Evolutionary conservation across 1,284 basidiomycete species (phyloP).

Genomic region (Apiotrichum veenhuisii): DNA sequence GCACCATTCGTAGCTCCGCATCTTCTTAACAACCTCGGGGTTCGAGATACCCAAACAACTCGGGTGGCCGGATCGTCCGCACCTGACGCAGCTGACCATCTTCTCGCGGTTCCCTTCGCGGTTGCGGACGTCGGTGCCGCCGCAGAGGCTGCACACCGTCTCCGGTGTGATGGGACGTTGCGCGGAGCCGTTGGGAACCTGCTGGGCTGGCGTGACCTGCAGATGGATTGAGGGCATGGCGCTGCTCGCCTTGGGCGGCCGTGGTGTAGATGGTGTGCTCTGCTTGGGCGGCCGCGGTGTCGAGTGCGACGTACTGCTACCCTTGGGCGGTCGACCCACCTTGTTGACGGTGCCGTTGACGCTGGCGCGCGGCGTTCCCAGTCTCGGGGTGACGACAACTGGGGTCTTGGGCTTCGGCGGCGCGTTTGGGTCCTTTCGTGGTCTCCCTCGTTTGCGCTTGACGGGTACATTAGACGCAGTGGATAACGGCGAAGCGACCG

Average conservation of each 20-base stretch:
- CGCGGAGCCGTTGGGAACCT: not conserved
- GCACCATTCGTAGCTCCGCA: conserved; percentile 72
- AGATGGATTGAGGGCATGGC: not conserved
- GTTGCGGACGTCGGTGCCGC: conserved; percentile 26
- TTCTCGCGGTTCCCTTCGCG: conserved; percentile 24
- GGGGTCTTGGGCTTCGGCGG: not conserved
- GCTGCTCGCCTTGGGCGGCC: not conserved
- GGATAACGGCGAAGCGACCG: conserved; percentile 9
- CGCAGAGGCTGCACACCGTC: conserved; percentile 34
- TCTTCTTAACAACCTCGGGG: conserved; percentile 22
- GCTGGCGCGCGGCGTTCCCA: not conserved
- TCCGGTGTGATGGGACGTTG: conserved; percentile 11
- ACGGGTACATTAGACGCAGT: conserved; percentile 5
- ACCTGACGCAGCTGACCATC: conserved; percentile 39
- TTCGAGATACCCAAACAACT: conserved; percentile 58
- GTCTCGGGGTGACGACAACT: conserved; percentile 10
- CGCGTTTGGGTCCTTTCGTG: not conserved
- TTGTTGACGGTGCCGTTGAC: not conserved
- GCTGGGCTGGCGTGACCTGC: not conserved
- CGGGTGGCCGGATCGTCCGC: conserved; percentile 57
- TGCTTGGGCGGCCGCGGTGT: not conserved
- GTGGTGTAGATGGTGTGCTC: not conserved
- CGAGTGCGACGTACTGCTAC: not conserved
- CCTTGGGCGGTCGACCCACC: not conserved
- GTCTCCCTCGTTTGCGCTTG: conserved; percentile 24